Base-by-base conservation (phyloP, 1,284 basidiomycete species). In the Leccinum huronense region DNA sequence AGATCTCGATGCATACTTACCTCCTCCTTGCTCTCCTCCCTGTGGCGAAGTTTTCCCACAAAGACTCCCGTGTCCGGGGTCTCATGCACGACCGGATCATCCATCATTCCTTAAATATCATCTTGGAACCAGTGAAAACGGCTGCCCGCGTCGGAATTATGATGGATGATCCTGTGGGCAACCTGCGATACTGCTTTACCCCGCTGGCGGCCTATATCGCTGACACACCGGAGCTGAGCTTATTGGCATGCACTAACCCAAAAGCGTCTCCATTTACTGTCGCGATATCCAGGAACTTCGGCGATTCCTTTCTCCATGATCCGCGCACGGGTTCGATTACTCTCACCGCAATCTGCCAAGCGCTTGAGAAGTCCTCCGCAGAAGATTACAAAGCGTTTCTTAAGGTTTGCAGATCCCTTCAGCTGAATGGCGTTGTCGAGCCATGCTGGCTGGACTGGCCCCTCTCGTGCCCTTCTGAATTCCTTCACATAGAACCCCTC, bases 71-170 rank as follows among this genome's bases (percentile, higher is more conserved):
- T 33, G n/a, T 23, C n/a, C 19, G 34, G 19, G 19, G 33, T 38
- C 56, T 57, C 16, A 10, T 38, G 16, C 58, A 64, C 16, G 63
- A 64, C 23, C 65, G 73, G 2, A 63, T 78, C 1, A 67, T 71
- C 36, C 78, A 79, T 61, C 38, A 68, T 7, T 71, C 68, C 19
- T 61, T 79, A 5, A 71, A 78, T 58, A 67, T 74, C 9, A 63
- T 78, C 23, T 63, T 73, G 4, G 19, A 58, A 9, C 75, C 75
- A 3, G 66, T 78, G 14, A 78, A 78, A 59, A 65, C 53, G 1
- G 73, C 73, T 4, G 76, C 74, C 16, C 14, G 58, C 23, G 57
- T 69, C 4, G 76, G 76, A 1, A 45, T 67, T 1, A 70, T 75
- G 66, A 70, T 79, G 69, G 57, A 64, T 11, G 75, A 76, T 61